These are phyloP conservation scores for Pythium insidiosum DNA, from an alignment of 352 stramenopile species.

Conservation along the genomic window DNA sequence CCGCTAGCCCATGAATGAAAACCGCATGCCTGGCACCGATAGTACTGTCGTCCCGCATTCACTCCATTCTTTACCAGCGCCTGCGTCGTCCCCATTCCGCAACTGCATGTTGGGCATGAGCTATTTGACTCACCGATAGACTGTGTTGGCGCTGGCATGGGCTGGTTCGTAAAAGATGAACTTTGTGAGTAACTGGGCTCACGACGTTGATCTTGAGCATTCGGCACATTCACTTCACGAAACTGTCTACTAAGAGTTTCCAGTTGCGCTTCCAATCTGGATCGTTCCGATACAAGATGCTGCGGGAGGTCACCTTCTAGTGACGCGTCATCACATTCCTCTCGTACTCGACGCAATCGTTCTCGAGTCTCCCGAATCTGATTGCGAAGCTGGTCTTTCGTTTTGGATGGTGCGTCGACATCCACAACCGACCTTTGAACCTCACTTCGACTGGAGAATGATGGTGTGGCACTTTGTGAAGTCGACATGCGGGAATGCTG, in stretches of 20 bases:
- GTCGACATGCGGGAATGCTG: not conserved
- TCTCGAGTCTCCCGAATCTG: slow-evolving; percentile 59
- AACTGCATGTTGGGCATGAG: slow-evolving; percentile 32
- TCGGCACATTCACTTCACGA: slow-evolving; percentile 54
- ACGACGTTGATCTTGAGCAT: too few species aligned
- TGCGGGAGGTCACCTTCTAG: slow-evolving; percentile 66
- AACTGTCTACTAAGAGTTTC: slow-evolving; percentile 50
- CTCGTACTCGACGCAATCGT: slow-evolving; percentile 51
- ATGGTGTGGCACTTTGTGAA: not conserved
- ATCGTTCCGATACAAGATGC: slow-evolving; percentile 29
- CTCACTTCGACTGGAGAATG: not conserved
- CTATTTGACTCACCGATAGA: slow-evolving; percentile 7
- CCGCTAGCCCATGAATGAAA: slow-evolving; percentile 71
- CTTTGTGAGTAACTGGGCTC: not conserved
- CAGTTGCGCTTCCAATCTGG: slow-evolving; percentile 48
- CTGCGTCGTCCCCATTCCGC: slow-evolving; percentile 47
- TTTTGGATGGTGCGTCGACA: too few species aligned
- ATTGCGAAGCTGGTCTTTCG: slow-evolving; percentile 13
- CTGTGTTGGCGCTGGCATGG: too few species aligned
- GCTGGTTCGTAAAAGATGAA: too few species aligned
- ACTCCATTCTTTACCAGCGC: slow-evolving; percentile 53
- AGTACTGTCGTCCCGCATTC: slow-evolving; percentile 61
- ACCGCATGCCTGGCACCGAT: slow-evolving; percentile 62
- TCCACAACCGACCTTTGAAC: too few species aligned
- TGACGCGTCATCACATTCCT: slow-evolving; percentile 79